Base-by-base conservation (phyloP, 768 basidiomycete genomes). In the Hemileccinum rubropunctum region DNA sequence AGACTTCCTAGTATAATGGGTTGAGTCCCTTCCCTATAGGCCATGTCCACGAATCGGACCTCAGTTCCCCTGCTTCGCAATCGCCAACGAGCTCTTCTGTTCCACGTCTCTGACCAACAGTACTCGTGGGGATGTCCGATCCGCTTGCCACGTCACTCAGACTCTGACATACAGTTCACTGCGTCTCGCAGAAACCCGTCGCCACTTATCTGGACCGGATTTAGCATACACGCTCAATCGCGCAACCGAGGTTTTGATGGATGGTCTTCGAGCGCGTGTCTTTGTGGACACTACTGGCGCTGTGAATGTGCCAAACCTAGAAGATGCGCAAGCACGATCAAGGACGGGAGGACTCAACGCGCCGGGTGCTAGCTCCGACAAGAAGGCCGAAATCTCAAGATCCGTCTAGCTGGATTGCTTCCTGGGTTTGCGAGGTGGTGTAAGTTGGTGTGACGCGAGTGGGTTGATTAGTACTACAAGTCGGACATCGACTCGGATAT, bases 171-270 rank as follows among this genome's bases (percentile, higher is more conserved):
- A 2, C 74, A 73, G 5, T 89, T 98, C 63, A 66, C 71, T 2
- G 60, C 71, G 0, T 79, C 75, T 95, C 6, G 71, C 74, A 5
- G 85, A 97, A 62, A 90, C 91, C 2, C 76, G 79, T 35, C 59
- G 65, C 0, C 75, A 86, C 35, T 65, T 95, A 27, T 63, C 75
- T 1, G 86, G 86, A 0, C 69, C 83, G 0, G 87, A 94, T 65
- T 92, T 91, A 53, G 71, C 77, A 4, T 69, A 74, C 42, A 84
- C 91, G 0, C 74, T 95, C 11, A 82, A 90, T 60, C 73, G 74
- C 3, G 83, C 88, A 33, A 81, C 83, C 14, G 78, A 77, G 30
- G 73, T 83, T 6, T 61, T 95, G 23, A 76, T 89, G 50, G 73
- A 74, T 1, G 79, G 81, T 7, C 72, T 97, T 34, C 79, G 83